Evolutionary conservation across 2,329 filamentous ascomycete species (phyloP), one percentile per base, ranked within the genome.

Genomic region (Botrytis fragariae): DNA sequence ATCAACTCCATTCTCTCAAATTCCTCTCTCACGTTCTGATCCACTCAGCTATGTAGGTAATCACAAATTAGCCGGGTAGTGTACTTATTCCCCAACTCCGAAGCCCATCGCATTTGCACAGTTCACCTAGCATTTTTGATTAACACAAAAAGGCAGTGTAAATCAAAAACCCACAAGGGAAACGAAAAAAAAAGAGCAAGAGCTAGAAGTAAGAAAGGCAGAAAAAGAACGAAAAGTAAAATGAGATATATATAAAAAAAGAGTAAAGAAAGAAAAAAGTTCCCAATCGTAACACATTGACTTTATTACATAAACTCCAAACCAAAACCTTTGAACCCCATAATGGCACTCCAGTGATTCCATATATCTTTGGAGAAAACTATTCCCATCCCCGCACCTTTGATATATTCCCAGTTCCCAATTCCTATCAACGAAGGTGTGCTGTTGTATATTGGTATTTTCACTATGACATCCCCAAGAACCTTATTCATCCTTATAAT

Each of bases 401-500:
- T 59, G 63, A 69, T 42, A 69, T 72, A 54, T 44, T 65, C 62
- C 65, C 59, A 54, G 62, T 72, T 69, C 74, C 69, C 68, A 74
- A 67, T 54, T 54, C 61, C 57, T 54, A 16, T 54, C 64, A 67
- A 67, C 64, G 0, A 74, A 69, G 37, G n/a, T 60, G 35, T 37
- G 20, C n/a, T 63, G 45, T 62, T 74, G 32, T 29, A 57, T 73
- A 37, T 69, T n/a, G 65, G 32, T 70, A 44, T 62, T 42, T 73
- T 51, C 32, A 67, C 22, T 1, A 39, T 54, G 29, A 18, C 32
- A 29, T 51, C 60, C 32, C 57, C 63, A 62, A 39, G 18, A 39
- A 51, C 16, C 35, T 14, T 32, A 51, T 32, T 51, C 25, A 63
- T 39, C 45, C 62, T 75, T 76, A 95, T 90, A 95, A 89, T 80